Evolutionary conservation across 1,284 basidiomycete genomes (phyloP).

Genomic region (Apiotrichum sp.): DNA sequence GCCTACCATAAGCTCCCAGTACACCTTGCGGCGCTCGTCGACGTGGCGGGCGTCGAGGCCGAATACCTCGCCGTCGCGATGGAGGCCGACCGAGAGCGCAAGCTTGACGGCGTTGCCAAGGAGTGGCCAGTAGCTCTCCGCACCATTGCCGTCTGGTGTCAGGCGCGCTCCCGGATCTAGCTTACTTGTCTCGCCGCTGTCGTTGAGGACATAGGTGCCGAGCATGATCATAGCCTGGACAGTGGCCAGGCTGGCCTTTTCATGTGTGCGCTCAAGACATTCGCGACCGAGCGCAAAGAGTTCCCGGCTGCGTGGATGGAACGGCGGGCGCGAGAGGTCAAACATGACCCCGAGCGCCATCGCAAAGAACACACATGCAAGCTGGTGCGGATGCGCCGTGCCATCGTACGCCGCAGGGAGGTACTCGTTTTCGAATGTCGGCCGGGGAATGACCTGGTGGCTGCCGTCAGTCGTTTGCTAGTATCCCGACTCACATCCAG

Average conservation of each 20-base stretch:
- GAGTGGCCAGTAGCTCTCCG: constrained; percentile 43
- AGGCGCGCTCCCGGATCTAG: neutral
- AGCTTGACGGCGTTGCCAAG: constrained; percentile 38
- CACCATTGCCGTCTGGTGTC: constrained; percentile 23
- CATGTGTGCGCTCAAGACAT: constrained; percentile 32
- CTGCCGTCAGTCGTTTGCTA: neutral
- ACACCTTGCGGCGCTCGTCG: constrained; percentile 38
- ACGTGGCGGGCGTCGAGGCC: constrained; percentile 36
- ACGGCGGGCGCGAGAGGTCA: constrained; percentile 36
- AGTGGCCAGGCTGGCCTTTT: constrained; percentile 36
- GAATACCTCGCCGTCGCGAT: constrained; percentile 41
- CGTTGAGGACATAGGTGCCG: constrained; percentile 42
- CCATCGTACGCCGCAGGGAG: constrained; percentile 39
- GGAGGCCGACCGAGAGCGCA: constrained; percentile 39
- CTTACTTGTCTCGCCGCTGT: constrained; percentile 15
- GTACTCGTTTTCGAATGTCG: constrained; percentile 42
- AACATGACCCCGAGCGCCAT: constrained; percentile 44
- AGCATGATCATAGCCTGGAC: constrained; percentile 39
- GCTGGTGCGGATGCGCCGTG: constrained; percentile 34
- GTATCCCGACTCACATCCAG: constrained; percentile 34
- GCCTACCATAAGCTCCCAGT: constrained; percentile 38
- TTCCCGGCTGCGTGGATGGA: constrained; percentile 31
- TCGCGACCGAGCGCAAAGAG: constrained; percentile 37
- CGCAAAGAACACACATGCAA: constrained; percentile 43
- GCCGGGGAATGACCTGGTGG: constrained; percentile 36